phyloP scores from a whole-genome alignment of 73 alveolate species.

The Durusdinium trenchii region DNA sequence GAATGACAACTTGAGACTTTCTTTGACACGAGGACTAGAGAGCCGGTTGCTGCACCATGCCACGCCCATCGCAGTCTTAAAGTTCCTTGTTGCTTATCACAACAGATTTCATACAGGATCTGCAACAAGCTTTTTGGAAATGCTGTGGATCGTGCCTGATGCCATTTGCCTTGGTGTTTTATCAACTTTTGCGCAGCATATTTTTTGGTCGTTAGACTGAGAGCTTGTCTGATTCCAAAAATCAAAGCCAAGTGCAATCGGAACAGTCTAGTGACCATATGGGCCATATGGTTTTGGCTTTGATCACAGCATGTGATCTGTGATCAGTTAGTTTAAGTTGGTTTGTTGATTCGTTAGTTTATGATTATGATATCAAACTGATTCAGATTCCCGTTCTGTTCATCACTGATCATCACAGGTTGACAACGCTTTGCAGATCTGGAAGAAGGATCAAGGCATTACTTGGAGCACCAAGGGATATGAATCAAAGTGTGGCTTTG shows the following conservation, averaged over 20 bases:
- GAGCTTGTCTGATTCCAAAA: too few relatives aligned
- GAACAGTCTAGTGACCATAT: too few relatives aligned
- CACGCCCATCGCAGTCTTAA: background rate
- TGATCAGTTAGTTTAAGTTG: too few relatives aligned
- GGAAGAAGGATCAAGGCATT: constrained; percentile 10
- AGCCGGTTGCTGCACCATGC: background rate
- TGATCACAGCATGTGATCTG: too few relatives aligned
- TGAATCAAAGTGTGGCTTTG: background rate
- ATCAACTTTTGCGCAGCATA: too few relatives aligned
- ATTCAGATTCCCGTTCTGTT: too few relatives aligned
- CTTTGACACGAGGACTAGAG: background rate
- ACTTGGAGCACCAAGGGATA: constrained; percentile 7
- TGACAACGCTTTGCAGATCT: background rate
- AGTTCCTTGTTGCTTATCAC: background rate
- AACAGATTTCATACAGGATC: background rate
- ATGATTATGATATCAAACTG: too few relatives aligned
- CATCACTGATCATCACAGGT: background rate
- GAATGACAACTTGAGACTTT: background rate
- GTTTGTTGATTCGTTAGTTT: too few relatives aligned
- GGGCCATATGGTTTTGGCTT: too few relatives aligned
- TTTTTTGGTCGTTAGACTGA: too few relatives aligned
- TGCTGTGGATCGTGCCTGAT: background rate
- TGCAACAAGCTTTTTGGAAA: background rate
- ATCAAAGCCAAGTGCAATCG: too few relatives aligned
- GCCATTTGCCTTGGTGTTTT: too few relatives aligned